Evolutionary conservation across 495 filamentous ascomycete species (phyloP).

Genomic region (Aspergillus asperescens): DNA sequence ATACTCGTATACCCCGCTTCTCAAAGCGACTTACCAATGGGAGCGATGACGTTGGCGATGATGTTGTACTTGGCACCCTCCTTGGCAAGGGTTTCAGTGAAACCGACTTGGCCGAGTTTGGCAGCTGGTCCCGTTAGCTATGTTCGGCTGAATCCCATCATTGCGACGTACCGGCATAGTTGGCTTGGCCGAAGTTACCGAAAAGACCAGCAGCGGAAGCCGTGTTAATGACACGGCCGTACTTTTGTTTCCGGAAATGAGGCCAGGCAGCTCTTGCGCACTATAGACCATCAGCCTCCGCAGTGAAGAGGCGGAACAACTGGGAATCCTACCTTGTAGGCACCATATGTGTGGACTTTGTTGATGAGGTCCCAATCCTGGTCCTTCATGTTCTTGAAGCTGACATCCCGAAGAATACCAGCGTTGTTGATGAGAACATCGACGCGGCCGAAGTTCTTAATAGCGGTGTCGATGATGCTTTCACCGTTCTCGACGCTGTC

Average conservation of each 20-base stretch:
- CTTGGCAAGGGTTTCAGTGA: constrained; percentile 97
- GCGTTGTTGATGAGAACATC: constrained; percentile 98
- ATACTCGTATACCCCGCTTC: background rate
- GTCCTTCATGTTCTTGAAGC: constrained; percentile 99
- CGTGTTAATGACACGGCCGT: constrained; percentile 92
- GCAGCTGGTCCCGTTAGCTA: constrained; percentile 53
- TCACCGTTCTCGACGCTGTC: constrained; percentile 95
- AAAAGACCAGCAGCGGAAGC: constrained; percentile 93
- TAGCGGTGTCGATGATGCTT: constrained; percentile 91
- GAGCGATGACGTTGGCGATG: constrained; percentile 89
- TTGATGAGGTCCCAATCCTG: constrained; percentile 94
- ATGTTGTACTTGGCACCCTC: constrained; percentile 99
- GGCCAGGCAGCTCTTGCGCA: constrained; percentile 96
- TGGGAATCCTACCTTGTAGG: constrained; percentile 65
- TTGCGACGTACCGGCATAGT: constrained; percentile 70
- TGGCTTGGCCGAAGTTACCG: constrained; percentile 92
- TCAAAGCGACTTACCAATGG: constrained; percentile 53
- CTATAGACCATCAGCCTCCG: constrained; percentile 30
- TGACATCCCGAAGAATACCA: constrained; percentile 91
- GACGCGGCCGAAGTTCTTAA: constrained; percentile 85
- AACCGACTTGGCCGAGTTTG: constrained; percentile 93
- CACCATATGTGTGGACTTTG: constrained; percentile 87
- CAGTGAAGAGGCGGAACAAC: background rate
- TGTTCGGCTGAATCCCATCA: background rate
- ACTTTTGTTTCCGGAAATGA: constrained; percentile 97